These are phyloP conservation scores for Serendipita indica DNA, from an alignment of 768 basidiomycete species.

Conservation along the genomic window DNA sequence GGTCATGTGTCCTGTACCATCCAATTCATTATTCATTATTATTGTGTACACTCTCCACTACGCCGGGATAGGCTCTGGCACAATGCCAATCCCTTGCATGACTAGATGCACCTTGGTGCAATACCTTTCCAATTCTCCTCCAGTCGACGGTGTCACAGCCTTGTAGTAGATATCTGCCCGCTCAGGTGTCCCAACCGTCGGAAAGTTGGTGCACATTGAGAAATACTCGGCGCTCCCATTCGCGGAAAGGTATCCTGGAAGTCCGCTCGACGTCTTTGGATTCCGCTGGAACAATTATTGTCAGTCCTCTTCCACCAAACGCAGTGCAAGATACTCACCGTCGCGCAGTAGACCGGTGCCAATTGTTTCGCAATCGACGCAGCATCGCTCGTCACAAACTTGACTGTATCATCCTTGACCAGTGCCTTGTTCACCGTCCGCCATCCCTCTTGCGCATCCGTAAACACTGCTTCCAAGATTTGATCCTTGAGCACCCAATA, in stretches of 20 bases:
- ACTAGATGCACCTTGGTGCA: slow-evolving; percentile 3
- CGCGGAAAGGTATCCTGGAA: slow-evolving; percentile 1
- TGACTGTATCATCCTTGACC: not conserved
- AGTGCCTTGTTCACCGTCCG: not conserved
- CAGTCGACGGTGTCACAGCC: not conserved
- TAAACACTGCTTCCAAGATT: not conserved
- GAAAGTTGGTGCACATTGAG: not conserved
- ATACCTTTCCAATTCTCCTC: not conserved
- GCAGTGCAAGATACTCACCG: not conserved
- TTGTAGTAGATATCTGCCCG: not conserved
- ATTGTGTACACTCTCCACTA: too few species aligned
- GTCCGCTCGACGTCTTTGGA: not conserved
- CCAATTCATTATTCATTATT: too few species aligned
- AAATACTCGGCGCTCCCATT: not conserved
- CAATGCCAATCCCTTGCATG: not conserved
- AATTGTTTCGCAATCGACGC: not conserved
- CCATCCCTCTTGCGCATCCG: not conserved
- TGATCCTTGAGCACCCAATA: slow-evolving; percentile 1
- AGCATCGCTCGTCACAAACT: slow-evolving; percentile 2
- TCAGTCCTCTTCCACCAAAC: not conserved
- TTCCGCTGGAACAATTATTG: not conserved
- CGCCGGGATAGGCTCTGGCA: not conserved
- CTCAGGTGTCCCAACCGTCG: not conserved
- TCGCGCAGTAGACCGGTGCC: not conserved
- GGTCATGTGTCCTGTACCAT: too few species aligned